Percentiles rank a stretch among this genome's conserved stretches.
Evolutionary conservation across 2,329 filamentous ascomycete species (phyloP).

Genomic region (Microsporum audouinii): DNA sequence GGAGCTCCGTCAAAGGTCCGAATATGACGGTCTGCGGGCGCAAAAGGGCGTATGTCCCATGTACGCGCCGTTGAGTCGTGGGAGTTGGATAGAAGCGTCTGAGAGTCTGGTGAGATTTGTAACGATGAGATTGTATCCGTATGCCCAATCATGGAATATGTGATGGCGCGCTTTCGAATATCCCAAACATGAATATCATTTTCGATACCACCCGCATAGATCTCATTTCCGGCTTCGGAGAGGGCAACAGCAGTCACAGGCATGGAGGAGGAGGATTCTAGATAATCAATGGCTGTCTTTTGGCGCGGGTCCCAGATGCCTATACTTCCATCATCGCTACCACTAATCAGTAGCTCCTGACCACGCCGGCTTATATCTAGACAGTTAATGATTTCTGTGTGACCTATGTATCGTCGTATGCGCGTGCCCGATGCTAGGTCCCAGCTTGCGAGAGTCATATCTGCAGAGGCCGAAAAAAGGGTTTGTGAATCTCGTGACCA

Average conservation of each 20-base stretch:
- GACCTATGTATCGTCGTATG: slow-evolving; percentile 82
- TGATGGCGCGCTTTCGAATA: slow-evolving; percentile 75
- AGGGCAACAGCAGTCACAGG: slow-evolving; percentile 84
- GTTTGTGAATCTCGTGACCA: slow-evolving; percentile 93
- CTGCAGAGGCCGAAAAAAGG: slow-evolving; percentile 83
- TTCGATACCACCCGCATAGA: slow-evolving; percentile 90
- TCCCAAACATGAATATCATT: slow-evolving; percentile 98
- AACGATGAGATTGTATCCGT: slow-evolving; percentile 86
- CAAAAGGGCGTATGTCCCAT: slow-evolving; percentile 94
- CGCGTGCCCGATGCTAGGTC: slow-evolving; percentile 83
- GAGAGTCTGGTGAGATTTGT: slow-evolving; percentile 82
- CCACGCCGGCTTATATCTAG: slow-evolving; percentile 81
- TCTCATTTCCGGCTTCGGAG: slow-evolving; percentile 88
- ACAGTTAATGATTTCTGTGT: slow-evolving; percentile 91
- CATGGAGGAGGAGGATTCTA: slow-evolving; percentile 63
- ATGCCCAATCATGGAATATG: slow-evolving; percentile 81
- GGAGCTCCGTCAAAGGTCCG: slow-evolving; percentile 88
- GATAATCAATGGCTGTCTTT: slow-evolving; percentile 76
- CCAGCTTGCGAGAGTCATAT: slow-evolving; percentile 89
- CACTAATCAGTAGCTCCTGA: slow-evolving; percentile 80
- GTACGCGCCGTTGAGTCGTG: slow-evolving; percentile 91
- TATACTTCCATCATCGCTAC: slow-evolving; percentile 85
- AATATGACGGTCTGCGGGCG: slow-evolving; percentile 72
- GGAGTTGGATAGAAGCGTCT: slow-evolving; percentile 78
- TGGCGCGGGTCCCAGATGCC: slow-evolving; percentile 92